Base-by-base conservation (phyloP, 345 rosid species). In the Boechera divaricarpa region DNA sequence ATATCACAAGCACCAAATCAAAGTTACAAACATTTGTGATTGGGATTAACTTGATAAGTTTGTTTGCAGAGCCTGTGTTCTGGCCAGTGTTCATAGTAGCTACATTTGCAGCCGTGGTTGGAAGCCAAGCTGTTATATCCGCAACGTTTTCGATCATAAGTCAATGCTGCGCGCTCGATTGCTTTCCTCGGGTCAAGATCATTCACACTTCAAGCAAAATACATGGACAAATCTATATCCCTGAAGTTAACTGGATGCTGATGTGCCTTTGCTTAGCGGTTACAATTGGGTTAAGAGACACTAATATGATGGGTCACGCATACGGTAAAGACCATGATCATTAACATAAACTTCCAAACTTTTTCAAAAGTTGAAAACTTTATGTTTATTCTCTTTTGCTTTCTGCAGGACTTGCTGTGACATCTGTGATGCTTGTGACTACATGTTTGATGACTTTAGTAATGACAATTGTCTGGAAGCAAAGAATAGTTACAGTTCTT, bases 141-240 rank as follows among this genome's bases (percentile, higher is more conserved):
- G 97, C 94, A 54, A 92, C 98, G n/a, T 94, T 94, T 82, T 87
- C 98, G 55, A 81, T 88, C 66, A 83, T 90, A 80, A 91, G 94
- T 77, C 98, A 94, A 81, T 90, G 93, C 49, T 83, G 86, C 68
- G 92, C 97, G 12, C 83, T 89, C 32, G 89, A 90, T 45, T 94
- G 98, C 82, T 94, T 94, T 67, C 98, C 98, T 38, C 88, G 87
- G 0, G 91, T 94, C 63, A 94, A 88, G 81, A 82, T 91, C 65
- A 77, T 94, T 58, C 98, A 90, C 74, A 94, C 97, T 39, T 87
- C 96, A 26, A 86, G 87, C 36, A 87, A 91, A 78, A 79, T 90
- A 69, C 86, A 89, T 41, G 93, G 93, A 58, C 98, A 90, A 65
- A 90, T 90, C 49, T 94, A 88, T 79, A 89, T 94, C 68, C 96